Conservation (phyloP, 306 rosid species). For the Carpinus fangiana region DNA sequence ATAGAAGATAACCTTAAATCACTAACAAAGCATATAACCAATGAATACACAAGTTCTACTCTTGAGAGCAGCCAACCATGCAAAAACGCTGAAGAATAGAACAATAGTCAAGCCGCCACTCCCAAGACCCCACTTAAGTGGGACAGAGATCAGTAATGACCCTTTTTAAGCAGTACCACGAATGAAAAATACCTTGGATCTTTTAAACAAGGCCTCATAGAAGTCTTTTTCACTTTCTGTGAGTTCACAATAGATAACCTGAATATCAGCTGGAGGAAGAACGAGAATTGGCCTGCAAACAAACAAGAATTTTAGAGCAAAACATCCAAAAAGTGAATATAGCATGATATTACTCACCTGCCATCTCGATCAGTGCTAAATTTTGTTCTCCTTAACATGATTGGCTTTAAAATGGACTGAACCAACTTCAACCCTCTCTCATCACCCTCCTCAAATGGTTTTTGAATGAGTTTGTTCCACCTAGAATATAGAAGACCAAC, state of each 20-base stretch:
- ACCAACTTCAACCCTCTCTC: slow-evolving; percentile 86
- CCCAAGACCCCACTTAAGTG: not conserved
- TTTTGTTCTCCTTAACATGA: slow-evolving; percentile 97
- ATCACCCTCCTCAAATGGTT: slow-evolving; percentile 96
- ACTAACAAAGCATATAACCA: not conserved
- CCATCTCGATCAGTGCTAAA: slow-evolving; percentile 86
- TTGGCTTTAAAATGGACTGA: slow-evolving; percentile 86
- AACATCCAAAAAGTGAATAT: slow-evolving; percentile 23
- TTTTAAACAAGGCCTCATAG: slow-evolving; percentile 83
- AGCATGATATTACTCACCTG: slow-evolving; percentile 48
- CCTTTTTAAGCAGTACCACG: not conserved
- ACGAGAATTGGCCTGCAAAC: slow-evolving; percentile 83
- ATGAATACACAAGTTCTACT: not conserved
- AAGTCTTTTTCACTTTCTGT: slow-evolving; percentile 91
- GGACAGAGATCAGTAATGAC: not conserved
- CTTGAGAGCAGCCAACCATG: not conserved
- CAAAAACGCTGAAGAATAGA: not conserved
- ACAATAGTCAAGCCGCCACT: not conserved
- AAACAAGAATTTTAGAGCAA: slow-evolving; percentile 32
- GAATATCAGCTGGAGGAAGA: slow-evolving; percentile 94
- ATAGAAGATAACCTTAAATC: slow-evolving; percentile 2
- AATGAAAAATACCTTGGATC: slow-evolving; percentile 62
- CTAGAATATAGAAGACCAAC: slow-evolving; percentile 45
- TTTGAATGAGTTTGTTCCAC: slow-evolving; percentile 97
- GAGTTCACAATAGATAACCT: slow-evolving; percentile 84